A percentile compares a stretch with the other conserved stretches of the same genome.
These are phyloP conservation scores for Trichophaea hybrida DNA, from an alignment of 2,329 filamentous ascomycete genomes.

Conservation along the genomic window DNA sequence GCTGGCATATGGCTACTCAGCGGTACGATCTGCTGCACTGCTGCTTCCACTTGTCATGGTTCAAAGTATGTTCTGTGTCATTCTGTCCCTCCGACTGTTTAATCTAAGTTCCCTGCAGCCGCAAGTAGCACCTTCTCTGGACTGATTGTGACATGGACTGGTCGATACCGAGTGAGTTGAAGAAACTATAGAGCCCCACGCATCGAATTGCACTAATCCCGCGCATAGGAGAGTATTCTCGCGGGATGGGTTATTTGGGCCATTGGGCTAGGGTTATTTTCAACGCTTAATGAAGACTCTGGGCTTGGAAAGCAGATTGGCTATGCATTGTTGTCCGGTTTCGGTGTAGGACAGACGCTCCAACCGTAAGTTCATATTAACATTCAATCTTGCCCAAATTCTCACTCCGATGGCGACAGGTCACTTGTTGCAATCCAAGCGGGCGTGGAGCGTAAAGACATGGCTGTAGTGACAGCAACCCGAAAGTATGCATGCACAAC, in stretches of 20 bases:
- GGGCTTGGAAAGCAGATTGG: conserved; percentile 42
- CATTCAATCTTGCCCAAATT: background rate
- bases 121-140: conserved; percentile 39
- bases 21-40: conserved; percentile 34
- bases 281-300: conserved; percentile 37
- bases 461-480: conserved; percentile 32
- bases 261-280: conserved; percentile 40
- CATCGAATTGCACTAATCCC: no score
- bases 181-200: background rate
- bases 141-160: conserved; percentile 40
- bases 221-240: conserved; percentile 36
- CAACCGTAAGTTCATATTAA: conserved; percentile 30
- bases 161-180: conserved; percentile 34
- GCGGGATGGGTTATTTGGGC: conserved; percentile 42
- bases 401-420: background rate
- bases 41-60: conserved; percentile 35
- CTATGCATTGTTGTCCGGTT: conserved; percentile 40
- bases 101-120: background rate
- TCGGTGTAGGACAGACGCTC: conserved; percentile 40
- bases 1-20: conserved; percentile 35
- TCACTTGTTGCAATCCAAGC: conserved; percentile 33
- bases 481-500: conserved; percentile 22
- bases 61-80: conserved; percentile 28
- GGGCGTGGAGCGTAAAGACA: conserved; percentile 31
- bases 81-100: background rate